Evolutionary conservation across 768 basidiomycete species (phyloP).

Genomic region (Arthromyces matolae): DNA sequence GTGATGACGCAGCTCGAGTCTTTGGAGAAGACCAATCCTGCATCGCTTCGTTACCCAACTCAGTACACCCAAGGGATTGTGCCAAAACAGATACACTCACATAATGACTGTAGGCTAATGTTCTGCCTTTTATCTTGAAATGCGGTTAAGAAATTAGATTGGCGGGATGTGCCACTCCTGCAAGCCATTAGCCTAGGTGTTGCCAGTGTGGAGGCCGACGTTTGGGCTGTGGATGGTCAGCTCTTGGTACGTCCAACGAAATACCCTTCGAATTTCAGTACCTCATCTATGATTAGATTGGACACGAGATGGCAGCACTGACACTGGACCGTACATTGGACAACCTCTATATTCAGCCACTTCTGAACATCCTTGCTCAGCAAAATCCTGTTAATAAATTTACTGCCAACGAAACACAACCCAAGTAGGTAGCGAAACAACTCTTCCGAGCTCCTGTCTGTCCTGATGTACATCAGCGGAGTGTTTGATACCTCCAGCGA

Average conservation of each 20-base stretch:
- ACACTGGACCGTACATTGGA: constrained; percentile 41
- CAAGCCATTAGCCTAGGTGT: constrained; percentile 47
- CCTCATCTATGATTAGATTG: constrained; percentile 29
- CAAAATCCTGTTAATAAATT: constrained; percentile 43
- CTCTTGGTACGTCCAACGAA: constrained; percentile 33
- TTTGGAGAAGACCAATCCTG: constrained; percentile 33
- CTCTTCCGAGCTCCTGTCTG: neutral
- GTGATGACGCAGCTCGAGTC: constrained; percentile 14
- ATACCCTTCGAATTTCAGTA: neutral
- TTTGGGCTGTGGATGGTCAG: constrained; percentile 42
- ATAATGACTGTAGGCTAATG: constrained; percentile 45
- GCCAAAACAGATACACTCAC: constrained; percentile 48
- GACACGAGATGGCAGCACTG: constrained; percentile 42
- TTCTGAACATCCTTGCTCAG: constrained; percentile 35
- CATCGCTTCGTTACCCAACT: constrained; percentile 40
- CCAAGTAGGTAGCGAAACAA: constrained; percentile 31
- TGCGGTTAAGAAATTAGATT: constrained; percentile 31
- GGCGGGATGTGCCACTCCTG: constrained; percentile 48
- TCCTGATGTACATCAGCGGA: constrained; percentile 32
- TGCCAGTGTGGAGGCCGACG: constrained; percentile 51
- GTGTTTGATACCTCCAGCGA: constrained; percentile 43
- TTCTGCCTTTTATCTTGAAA: neutral
- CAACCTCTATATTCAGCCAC: constrained; percentile 45
- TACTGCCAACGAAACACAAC: constrained; percentile 34
- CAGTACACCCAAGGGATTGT: constrained; percentile 46